Evolutionary conservation across 2,329 filamentous ascomycete genomes (phyloP), one percentile per base, ranked within the genome.

Genomic region (Chalaropsis thielavioides): DNA sequence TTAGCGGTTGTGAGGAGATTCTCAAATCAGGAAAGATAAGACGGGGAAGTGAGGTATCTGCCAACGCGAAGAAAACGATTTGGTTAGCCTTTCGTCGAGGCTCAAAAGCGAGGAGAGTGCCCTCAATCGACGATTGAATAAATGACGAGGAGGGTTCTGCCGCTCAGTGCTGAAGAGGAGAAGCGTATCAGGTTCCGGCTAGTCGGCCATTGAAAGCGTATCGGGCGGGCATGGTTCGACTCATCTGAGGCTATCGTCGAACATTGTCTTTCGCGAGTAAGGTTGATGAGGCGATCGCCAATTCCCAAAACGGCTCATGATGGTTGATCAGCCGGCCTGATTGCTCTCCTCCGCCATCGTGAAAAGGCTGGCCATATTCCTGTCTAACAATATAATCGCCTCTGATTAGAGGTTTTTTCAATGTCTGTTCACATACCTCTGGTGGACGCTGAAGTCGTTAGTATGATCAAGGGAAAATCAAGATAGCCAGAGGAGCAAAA

Each of bases 1-100:
- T 89, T 96, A 85, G 77, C 86, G 85, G 83, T 82, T 71, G 76
- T 74, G 69, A 69, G 75, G 83, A 90, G 87, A 90, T 90, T 90
- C 87, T 91, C 87, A 88, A 82, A 82, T 88, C 86, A 80, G 72
- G 61, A 70, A 62, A 60, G 54, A 62, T 62, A 19, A 72, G 54
- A 19, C 17, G 54, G 17, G 75, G 79, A 83, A 78, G 78, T 83
- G 83, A 86, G 83, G 83, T 86, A 83, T 85, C 83, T 86, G 76
- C 75, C 63, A 74, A 72, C 60, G 68, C 65, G 66, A 70, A 51
- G 24, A 69, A 71, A 68, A 68, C 70, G 69, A n/a, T 49, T n/a
- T 72, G 74, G 80, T 86, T 86, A 86, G 83, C 82, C 82, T 81
- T 81, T 63, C 46, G 60, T 76, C 74, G 76, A 78, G 80, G 80